Percentiles rank a stretch among this genome's conserved stretches.
phyloP scores from a whole-genome alignment of 2,329 filamentous ascomycete genomes.

The Ramularia endophylla region DNA sequence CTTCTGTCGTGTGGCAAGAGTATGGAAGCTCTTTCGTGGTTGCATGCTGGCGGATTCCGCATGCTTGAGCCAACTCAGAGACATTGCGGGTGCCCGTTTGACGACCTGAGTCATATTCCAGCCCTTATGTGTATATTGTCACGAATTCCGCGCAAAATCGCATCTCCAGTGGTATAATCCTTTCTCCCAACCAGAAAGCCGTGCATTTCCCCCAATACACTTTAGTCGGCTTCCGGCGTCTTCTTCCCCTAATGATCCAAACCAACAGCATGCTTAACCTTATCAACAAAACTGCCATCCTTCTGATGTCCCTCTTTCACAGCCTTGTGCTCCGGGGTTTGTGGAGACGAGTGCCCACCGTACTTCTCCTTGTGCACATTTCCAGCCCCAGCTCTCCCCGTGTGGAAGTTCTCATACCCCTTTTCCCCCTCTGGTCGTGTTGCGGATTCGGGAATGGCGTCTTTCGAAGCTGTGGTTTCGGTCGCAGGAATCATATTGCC shows the following conservation, averaged over 20 bases:
- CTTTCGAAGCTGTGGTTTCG: conserved; percentile 26
- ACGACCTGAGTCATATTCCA: no score
- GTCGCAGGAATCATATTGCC: conserved; percentile 34
- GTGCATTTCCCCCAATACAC: background rate
- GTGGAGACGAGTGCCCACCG: conserved; percentile 38
- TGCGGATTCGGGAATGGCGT: conserved; percentile 41
- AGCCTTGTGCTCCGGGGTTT: conserved; percentile 15
- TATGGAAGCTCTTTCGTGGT: no score
- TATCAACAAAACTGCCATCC: conserved; percentile 35
- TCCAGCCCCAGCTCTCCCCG: conserved; percentile 43
- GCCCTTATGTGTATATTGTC: no score
- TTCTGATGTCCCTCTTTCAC: conserved; percentile 21
- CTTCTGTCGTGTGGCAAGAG: no score
- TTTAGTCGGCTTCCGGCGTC: conserved; percentile 11
- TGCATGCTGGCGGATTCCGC: no score
- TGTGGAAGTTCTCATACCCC: conserved; percentile 42
- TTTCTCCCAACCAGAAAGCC: no score
- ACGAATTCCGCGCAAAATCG: no score
- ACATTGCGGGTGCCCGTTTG: no score
- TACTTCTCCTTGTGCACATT: conserved; percentile 45
- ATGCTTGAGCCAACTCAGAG: no score
- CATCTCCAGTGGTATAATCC: no score
- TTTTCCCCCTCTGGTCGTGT: conserved; percentile 26
- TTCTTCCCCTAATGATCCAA: conserved; percentile 23
- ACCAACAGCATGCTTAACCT: conserved; percentile 37